Evolutionary conservation across 352 stramenopile genomes (phyloP).

Genomic region (Pythium scleroteichum): DNA sequence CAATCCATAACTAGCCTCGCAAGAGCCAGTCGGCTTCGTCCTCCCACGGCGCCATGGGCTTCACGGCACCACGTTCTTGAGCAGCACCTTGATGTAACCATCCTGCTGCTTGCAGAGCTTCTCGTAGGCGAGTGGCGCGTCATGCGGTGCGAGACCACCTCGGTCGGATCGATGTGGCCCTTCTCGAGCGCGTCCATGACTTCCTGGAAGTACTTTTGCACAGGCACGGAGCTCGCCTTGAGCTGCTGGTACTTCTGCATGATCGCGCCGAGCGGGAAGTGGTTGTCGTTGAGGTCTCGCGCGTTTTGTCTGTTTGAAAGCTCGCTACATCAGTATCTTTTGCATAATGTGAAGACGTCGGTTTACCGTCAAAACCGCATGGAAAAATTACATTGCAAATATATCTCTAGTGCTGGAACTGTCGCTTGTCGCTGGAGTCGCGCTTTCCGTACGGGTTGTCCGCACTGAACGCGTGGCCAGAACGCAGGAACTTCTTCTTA

Average conservation of each 20-base stretch:
- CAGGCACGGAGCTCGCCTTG: slow-evolving; percentile 32
- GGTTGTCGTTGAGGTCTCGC: no score
- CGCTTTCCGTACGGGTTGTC: slow-evolving; percentile 97
- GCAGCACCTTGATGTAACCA: slow-evolving; percentile 3
- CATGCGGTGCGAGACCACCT: slow-evolving; percentile 34
- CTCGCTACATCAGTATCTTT: no score
- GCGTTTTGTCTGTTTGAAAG: no score
- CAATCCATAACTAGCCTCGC: no score
- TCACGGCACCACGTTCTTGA: not conserved
- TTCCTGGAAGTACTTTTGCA: slow-evolving; percentile 37
- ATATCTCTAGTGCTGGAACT: slow-evolving; percentile 87
- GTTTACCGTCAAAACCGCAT: not conserved
- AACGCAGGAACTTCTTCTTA: slow-evolving; percentile 67
- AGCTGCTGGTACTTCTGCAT: slow-evolving; percentile 48
- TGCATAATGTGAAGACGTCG: no score
- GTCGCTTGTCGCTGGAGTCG: slow-evolving; percentile 85
- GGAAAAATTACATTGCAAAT: slow-evolving; percentile 19
- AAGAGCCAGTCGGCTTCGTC: no score
- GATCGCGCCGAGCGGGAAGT: slow-evolving; percentile 46
- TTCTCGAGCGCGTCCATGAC: slow-evolving; percentile 33
- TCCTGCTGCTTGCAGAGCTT: slow-evolving; percentile 32
- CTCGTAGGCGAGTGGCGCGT: slow-evolving; percentile 35
- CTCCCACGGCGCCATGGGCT: no score
- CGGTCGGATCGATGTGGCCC: slow-evolving; percentile 30
- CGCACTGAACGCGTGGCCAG: slow-evolving; percentile 96